Percentiles rank a stretch among this genome's conserved stretches.
These are phyloP conservation scores for Acrocalymma vagum DNA, from an alignment of 2,329 filamentous ascomycete genomes.

Conservation along the genomic window DNA sequence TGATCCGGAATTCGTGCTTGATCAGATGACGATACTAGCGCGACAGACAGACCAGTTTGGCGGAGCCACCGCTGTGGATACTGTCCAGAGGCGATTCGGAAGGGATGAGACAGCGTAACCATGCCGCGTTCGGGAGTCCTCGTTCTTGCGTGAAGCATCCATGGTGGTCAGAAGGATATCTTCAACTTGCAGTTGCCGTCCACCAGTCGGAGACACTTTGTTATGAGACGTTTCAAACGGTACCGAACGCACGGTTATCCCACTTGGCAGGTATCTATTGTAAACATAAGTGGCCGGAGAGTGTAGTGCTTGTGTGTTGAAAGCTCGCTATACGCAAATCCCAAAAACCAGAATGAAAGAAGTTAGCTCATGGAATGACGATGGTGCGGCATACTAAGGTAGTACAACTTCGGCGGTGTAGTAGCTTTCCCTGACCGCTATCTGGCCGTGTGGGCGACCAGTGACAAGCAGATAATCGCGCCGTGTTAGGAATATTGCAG, in stretches of 20 bases:
- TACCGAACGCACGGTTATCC: too few species aligned
- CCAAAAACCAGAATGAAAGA: too few species aligned
- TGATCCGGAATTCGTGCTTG: constrained; percentile 28
- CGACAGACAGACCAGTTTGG: constrained; percentile 8
- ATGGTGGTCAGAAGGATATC: constrained; percentile 9
- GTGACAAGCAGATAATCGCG: too few species aligned
- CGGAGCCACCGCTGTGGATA: constrained; percentile 34
- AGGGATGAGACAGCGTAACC: constrained; percentile 22
- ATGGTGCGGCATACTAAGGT: constrained; percentile 28
- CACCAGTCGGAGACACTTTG: constrained; percentile 14
- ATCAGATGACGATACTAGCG: constrained; percentile 44
- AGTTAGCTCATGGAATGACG: background rate
- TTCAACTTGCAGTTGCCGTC: constrained; percentile 6
- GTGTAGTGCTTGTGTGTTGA: too few species aligned
- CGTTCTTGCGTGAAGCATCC: constrained; percentile 11
- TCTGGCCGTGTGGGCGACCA: too few species aligned
- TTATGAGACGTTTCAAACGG: too few species aligned
- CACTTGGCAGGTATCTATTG: too few species aligned
- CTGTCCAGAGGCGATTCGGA: constrained; percentile 25
- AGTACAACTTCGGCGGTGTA: constrained; percentile 45
- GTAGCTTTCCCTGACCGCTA: too few species aligned
- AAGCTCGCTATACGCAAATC: too few species aligned
- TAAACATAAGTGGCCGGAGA: too few species aligned
- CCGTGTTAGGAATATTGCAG: too few species aligned
- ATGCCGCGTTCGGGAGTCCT: constrained; percentile 19